Evolutionary conservation across 2,329 filamentous ascomycete species (phyloP).

Genomic region (Chlorencoelia australis): DNA sequence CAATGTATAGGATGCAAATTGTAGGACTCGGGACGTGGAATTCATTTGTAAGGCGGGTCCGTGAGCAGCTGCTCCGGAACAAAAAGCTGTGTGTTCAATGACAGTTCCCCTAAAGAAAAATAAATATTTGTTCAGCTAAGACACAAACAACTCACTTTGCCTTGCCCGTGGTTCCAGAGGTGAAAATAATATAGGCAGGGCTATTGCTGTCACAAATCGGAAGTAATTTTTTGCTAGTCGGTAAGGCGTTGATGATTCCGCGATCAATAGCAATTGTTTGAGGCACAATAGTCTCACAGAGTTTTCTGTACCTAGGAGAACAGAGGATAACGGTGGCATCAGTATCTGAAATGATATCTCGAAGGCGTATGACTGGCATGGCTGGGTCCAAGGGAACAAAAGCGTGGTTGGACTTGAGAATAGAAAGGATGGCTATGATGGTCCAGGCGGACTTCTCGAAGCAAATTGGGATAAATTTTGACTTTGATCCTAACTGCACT

Average conservation of each 20-base stretch:
- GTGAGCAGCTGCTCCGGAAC: constrained; percentile 5
- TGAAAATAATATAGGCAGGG: constrained; percentile 19
- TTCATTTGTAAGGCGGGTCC: constrained; percentile 1
- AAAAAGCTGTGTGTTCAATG: background rate
- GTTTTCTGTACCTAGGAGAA: constrained; percentile 2
- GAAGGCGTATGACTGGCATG: constrained; percentile 19
- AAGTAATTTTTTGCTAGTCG: background rate
- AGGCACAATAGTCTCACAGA: constrained; percentile 1
- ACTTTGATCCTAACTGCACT: constrained; percentile 8
- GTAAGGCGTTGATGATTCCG: constrained; percentile 3
- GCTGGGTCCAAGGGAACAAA: constrained; percentile 26
- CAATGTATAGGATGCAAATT: constrained; percentile 30
- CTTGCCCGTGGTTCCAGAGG: constrained; percentile 25
- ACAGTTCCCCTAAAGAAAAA: constrained; percentile 7
- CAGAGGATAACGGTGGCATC: constrained; percentile 9
- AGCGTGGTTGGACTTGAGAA: constrained; percentile 23
- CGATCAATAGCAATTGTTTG: constrained; percentile 3
- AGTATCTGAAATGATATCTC: constrained; percentile 9
- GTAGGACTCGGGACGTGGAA: constrained; percentile 12
- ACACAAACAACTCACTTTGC: constrained; percentile 22
- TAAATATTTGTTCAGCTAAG: constrained; percentile 8
- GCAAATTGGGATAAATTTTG: constrained; percentile 16
- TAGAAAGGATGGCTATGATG: constrained; percentile 22
- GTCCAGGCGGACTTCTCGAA: constrained; percentile 26
- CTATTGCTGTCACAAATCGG: constrained; percentile 2